Evolutionary conservation across 371 early-diverging fungal genomes (phyloP), one percentile per base, ranked within the genome.

Genomic region (Rhizomucor pusillus): DNA sequence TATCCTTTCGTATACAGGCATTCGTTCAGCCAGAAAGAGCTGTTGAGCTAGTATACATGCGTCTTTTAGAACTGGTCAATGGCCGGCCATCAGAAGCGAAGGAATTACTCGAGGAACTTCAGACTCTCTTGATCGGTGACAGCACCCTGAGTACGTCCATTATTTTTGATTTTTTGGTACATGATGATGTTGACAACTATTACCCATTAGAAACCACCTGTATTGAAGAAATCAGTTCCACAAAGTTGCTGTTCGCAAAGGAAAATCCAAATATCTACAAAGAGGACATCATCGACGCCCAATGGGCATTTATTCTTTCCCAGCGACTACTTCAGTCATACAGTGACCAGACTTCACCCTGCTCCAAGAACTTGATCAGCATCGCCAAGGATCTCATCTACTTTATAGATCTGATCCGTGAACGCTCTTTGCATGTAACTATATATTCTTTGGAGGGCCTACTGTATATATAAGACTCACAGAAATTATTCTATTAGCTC

Each of bases 221-320:
- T 52, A 56, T 71, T 35, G 59, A 69, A 16, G 72, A 71, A 22
- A 22, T 66, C 4, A 47, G 50, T 10, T 52, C 56, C 9, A 57
- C 62, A 1, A 71, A 69, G 54, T 69, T 63, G 6, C 53, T 81
- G 3, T 81, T 81, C 60, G 77, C 59, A 46, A 73, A 73, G 49
- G 81, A 81, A 44, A 71, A 70, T 43, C 76, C 81, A 29, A 81
- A 81, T 39, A 81, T 79, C 43, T 81, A 72, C 52, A 77, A 77
- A 35, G 81, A 81, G 56, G 73, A 75, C 41, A 50, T 81, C 37
- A 61, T 81, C 29, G 81, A 81, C 52, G 43, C 70, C n/a, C 79
- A 81, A 65, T 75, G 75, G 75, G 60, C 71, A 5, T 56, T 57
- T 43, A 56, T 68, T 20, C 58, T 63, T 43, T 37, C 29, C 3